Evolutionary conservation across 331 rosid genomes (phyloP), one percentile per base, ranked within the genome.

Genomic region (Prunus yedoensis): DNA sequence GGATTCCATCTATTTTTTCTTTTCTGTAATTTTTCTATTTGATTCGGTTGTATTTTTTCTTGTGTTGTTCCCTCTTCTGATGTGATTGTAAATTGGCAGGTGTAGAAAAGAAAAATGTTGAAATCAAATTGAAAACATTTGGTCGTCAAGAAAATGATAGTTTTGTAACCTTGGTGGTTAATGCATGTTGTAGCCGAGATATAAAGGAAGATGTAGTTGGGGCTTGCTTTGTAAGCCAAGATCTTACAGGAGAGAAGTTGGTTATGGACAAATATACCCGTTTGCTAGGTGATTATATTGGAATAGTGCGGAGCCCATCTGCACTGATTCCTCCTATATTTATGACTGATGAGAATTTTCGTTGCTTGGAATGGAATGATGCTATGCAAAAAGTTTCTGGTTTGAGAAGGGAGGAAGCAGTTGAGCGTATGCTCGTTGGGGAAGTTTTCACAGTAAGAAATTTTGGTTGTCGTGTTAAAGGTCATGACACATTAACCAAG

Each of bases 301-400:
- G 83, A 74, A 81, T 85, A 53, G 75, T 85, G 67, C 79, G 68
- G 18, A 85, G 69, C 72, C 88, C 88, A 20, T 85, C 86, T 66
- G 74, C 83, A n/a, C 81, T 85, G 27, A 81, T 81, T 72, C 86
- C 86, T 85, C 86, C 88, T 11, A 85, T 75, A 71, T 85, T 85
- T 76, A 78, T 85, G 88, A 68, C 79, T 2, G 81, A 85, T 49
- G 83, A 78, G 71, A 73, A 85, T 30, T 75, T 81, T 43, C 83
- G 66, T 52, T 85, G 86, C 81, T 75, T 69, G 74, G 84, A 85
- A 72, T 85, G 88, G 84, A 85, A 85, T 62, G 75, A 75, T 47
- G 85, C 88, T 58, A 81, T 85, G 82, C 85, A 85, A 72, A 75
- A 78, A 3, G 30, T 85, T 59, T 85, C 86, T 71, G 83, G 88